phyloP scores from a whole-genome alignment of 2,329 filamentous ascomycete genomes.

The Aspergillus flavus region DNA sequence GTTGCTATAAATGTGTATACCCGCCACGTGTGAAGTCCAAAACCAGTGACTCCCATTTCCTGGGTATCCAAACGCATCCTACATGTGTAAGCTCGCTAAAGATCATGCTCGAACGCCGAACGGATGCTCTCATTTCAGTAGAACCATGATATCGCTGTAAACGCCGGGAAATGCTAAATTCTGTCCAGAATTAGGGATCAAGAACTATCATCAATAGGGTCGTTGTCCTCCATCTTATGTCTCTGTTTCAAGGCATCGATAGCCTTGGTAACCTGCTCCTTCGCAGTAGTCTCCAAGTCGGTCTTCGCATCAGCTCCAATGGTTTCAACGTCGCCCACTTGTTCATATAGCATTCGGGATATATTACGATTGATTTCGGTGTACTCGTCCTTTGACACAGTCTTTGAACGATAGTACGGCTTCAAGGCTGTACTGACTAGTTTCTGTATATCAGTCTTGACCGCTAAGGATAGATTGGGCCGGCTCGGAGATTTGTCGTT shows the following conservation, averaged over 20 bases:
- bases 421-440: conserved; percentile 84
- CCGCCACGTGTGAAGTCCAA: neutral
- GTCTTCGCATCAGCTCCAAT: conserved; percentile 68
- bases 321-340: conserved; percentile 56
- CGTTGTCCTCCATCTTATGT: conserved; percentile 21
- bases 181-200: conserved; percentile 14
- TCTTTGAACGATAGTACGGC: conserved; percentile 77
- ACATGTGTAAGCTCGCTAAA: conserved; percentile 1
- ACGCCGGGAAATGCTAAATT: conserved; percentile 24
- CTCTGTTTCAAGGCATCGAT: conserved; percentile 49
- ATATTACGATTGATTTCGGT: conserved; percentile 88
- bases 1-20: neutral
- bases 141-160: conserved; percentile 20
- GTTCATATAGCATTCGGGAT: conserved; percentile 82
- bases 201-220: conserved; percentile 20
- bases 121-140: conserved; percentile 14
- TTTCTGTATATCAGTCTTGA: conserved; percentile 84
- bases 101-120: conserved; percentile 20
- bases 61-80: conserved; percentile 3
- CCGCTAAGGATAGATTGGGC: conserved; percentile 69
- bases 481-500: conserved; percentile 70
- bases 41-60: neutral
- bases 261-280: conserved; percentile 75
- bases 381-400: conserved; percentile 86
- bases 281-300: conserved; percentile 75